phyloP scores from a whole-genome alignment of 352 stramenopile species.

The Pythium guiyangense region DNA sequence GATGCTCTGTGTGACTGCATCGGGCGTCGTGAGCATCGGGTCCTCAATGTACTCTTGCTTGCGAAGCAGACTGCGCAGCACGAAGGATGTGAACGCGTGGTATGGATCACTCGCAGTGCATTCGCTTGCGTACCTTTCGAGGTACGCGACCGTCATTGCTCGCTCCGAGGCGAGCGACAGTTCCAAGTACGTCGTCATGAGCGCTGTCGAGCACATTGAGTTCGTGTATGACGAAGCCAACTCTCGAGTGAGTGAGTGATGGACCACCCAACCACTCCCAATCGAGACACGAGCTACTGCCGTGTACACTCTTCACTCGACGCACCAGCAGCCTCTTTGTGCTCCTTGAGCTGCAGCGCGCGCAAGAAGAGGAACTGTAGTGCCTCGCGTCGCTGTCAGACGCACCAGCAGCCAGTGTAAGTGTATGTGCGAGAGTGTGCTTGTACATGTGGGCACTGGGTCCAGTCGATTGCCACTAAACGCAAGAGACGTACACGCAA shows the following conservation, averaged over 20 bases:
- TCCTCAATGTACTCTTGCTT: slow-evolving; percentile 46
- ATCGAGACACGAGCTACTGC: no score
- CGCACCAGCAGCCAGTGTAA: background rate
- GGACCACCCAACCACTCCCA: no score
- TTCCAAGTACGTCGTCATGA: slow-evolving; percentile 28
- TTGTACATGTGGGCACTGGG: no score
- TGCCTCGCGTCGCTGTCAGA: slow-evolving; percentile 23
- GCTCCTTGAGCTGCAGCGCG: slow-evolving; percentile 27
- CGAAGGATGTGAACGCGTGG: no score
- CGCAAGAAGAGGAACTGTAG: slow-evolving; percentile 44
- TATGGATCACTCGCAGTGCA: no score
- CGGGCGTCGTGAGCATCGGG: slow-evolving; percentile 23
- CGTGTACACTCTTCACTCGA: no score
- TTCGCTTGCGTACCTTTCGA: slow-evolving; percentile 35
- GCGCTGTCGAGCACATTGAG: no score
- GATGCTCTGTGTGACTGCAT: slow-evolving; percentile 28
- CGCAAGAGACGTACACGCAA: slow-evolving; percentile 23
- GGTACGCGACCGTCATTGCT: slow-evolving; percentile 24
- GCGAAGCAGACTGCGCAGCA: slow-evolving; percentile 25
- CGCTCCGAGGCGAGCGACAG: slow-evolving; percentile 24
- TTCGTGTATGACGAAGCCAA: no score
- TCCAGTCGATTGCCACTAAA: no score
- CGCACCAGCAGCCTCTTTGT: slow-evolving; percentile 31
- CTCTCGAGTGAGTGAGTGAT: no score
- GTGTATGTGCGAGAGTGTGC: no score